phyloP scores from a whole-genome alignment of 768 basidiomycete genomes.

The Boletus sp. region DNA sequence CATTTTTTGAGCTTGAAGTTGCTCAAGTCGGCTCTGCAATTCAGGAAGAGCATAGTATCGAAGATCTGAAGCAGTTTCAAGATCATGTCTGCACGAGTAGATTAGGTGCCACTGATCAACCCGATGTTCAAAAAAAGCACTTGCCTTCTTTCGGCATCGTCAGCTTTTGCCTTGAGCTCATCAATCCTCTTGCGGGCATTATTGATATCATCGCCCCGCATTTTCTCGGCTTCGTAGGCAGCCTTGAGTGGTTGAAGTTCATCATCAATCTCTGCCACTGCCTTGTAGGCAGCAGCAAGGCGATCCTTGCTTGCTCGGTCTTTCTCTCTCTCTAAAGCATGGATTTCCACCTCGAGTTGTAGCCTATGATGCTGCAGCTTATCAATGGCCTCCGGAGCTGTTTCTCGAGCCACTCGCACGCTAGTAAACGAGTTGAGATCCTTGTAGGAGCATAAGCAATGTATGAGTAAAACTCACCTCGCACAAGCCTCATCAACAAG shows the following conservation, averaged over 20 bases:
- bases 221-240: slow-evolving; percentile 85
- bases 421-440: slow-evolving; percentile 34
- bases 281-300: slow-evolving; percentile 67
- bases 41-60: slow-evolving; percentile 93
- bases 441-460: not conserved
- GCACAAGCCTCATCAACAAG: slow-evolving; percentile 91
- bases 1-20: slow-evolving; percentile 68
- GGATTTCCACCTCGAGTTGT: slow-evolving; percentile 91
- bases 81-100: slow-evolving; percentile 49
- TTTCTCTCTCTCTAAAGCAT: slow-evolving; percentile 91
- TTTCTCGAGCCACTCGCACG: slow-evolving; percentile 90
- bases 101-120: not conserved
- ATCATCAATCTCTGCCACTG: slow-evolving; percentile 81
- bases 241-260: slow-evolving; percentile 77
- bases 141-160: slow-evolving; percentile 86
- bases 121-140: slow-evolving; percentile 15
- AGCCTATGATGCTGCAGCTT: slow-evolving; percentile 84
- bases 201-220: slow-evolving; percentile 76
- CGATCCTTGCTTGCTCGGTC: slow-evolving; percentile 86
- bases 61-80: slow-evolving; percentile 80
- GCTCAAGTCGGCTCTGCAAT: slow-evolving; percentile 66
- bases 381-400: slow-evolving; percentile 91
- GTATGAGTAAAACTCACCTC: slow-evolving; percentile 45
- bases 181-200: slow-evolving; percentile 78
- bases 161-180: slow-evolving; percentile 85